Conservation (phyloP, 345 rosid genomes). For the Diplotaxis tenuifolia region DNA sequence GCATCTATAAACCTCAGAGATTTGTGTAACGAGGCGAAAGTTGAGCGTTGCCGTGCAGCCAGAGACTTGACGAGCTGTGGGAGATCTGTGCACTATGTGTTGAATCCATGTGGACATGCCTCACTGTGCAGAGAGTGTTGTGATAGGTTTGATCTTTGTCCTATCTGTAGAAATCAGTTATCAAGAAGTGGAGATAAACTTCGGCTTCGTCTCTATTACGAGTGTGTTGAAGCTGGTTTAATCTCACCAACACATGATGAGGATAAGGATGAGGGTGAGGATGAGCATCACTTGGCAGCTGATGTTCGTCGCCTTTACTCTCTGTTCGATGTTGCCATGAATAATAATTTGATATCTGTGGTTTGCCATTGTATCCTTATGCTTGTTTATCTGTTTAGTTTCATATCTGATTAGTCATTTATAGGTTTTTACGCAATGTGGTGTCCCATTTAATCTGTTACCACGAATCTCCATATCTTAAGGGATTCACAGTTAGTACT, state of each 20-base stretch:
- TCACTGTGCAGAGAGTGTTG: slow-evolving; percentile 87
- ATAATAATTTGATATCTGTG: slow-evolving; percentile 77
- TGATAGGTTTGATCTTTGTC: slow-evolving; percentile 81
- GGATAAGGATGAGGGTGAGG: slow-evolving; percentile 52
- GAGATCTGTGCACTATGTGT: slow-evolving; percentile 59
- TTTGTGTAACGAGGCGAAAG: slow-evolving; percentile 77
- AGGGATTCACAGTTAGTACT: background rate
- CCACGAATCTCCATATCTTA: background rate
- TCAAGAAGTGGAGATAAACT: slow-evolving; percentile 44
- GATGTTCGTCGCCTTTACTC: slow-evolving; percentile 86
- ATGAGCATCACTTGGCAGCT: slow-evolving; percentile 52
- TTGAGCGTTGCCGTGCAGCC: slow-evolving; percentile 87
- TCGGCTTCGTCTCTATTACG: slow-evolving; percentile 69
- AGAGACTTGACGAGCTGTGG: slow-evolving; percentile 93
- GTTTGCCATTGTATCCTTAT: slow-evolving; percentile 92
- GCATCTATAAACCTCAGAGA: slow-evolving; percentile 74
- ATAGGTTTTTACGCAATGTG: background rate
- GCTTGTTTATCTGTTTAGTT: background rate
- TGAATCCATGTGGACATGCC: slow-evolving; percentile 87
- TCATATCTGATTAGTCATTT: background rate
- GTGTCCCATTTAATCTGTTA: slow-evolving; percentile 12
- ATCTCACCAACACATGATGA: slow-evolving; percentile 57
- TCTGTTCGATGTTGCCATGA: slow-evolving; percentile 87
- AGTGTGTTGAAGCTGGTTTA: slow-evolving; percentile 85
- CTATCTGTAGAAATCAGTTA: slow-evolving; percentile 67